Conservation (phyloP, 73 alveolate genomes). For the Paramecium primaurelia region DNA sequence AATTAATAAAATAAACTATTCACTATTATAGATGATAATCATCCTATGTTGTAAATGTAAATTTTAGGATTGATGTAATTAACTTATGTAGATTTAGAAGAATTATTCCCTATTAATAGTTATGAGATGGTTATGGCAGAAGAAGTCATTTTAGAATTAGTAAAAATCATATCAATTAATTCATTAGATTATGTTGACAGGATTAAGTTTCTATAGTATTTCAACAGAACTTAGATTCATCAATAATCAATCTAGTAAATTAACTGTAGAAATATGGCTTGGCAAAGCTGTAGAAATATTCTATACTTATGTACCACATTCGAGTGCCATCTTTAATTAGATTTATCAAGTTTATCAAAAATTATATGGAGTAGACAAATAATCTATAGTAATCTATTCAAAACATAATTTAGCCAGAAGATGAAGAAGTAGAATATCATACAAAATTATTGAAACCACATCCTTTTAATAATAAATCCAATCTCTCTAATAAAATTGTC, state of each 20-base stretch:
- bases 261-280: not conserved
- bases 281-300: not conserved
- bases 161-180: not conserved
- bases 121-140: constrained; percentile 45
- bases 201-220: constrained; percentile 19
- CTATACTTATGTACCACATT: constrained; percentile 38
- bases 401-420: constrained; percentile 9
- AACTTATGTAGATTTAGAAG: constrained; percentile 35
- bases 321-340: not conserved
- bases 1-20: not conserved
- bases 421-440: not conserved
- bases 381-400: not conserved
- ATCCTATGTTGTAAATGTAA: constrained; percentile 33
- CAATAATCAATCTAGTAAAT: not conserved
- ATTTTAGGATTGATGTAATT: constrained; percentile 41
- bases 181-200: constrained; percentile 21
- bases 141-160: constrained; percentile 46
- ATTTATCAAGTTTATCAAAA: not conserved
- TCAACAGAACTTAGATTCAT: constrained; percentile 29
- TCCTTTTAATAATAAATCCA: not conserved
- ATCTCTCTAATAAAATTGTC: constrained; percentile 18
- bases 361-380: constrained; percentile 44
- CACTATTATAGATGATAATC: not conserved
- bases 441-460: constrained; percentile 25
- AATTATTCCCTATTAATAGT: not conserved